These are phyloP conservation scores for Ceratocystis cubensis DNA, from an alignment of 2,329 filamentous ascomycete genomes.

Conservation along the genomic window DNA sequence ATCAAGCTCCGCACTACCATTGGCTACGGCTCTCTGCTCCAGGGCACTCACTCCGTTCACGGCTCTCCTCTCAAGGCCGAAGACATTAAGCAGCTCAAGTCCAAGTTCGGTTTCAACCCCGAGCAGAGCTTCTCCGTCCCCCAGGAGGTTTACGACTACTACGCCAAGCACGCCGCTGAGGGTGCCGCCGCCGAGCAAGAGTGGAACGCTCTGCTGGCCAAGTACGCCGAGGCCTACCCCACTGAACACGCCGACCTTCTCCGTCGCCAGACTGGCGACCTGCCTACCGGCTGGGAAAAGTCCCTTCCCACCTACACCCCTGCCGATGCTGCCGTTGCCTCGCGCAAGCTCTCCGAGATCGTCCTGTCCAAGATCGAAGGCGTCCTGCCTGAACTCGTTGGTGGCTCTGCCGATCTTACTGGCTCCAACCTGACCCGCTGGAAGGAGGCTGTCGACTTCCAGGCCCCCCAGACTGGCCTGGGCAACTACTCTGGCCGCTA, in stretches of 20 bases:
- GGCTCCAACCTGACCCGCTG: constrained; percentile 97
- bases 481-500: constrained; percentile 88
- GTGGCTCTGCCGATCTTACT: constrained; percentile 94
- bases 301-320: constrained; percentile 81
- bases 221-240: constrained; percentile 69
- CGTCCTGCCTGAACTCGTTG: constrained; percentile 76
- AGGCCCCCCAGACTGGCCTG: constrained; percentile 72
- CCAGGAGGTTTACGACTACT: constrained; percentile 85
- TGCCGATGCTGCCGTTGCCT: constrained; percentile 70
- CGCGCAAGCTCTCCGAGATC: constrained; percentile 90
- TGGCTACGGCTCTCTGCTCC: constrained; percentile 82
- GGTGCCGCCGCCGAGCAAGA: constrained; percentile 83
- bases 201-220: constrained; percentile 87
- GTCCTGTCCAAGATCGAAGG: constrained; percentile 80
- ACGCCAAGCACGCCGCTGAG: constrained; percentile 70
- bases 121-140: constrained; percentile 86
- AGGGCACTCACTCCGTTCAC: constrained; percentile 93
- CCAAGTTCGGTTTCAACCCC: constrained; percentile 91
- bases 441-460: constrained; percentile 96
- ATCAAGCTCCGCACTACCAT: constrained; percentile 98
- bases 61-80: constrained; percentile 91
- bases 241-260: constrained; percentile 66
- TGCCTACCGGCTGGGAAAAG: constrained; percentile 96
- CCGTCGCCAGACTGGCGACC: constrained; percentile 68
- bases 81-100: constrained; percentile 86